Evolutionary conservation across 805 yeast species (phyloP).

Genomic region (Pichia sporocuriosa): DNA sequence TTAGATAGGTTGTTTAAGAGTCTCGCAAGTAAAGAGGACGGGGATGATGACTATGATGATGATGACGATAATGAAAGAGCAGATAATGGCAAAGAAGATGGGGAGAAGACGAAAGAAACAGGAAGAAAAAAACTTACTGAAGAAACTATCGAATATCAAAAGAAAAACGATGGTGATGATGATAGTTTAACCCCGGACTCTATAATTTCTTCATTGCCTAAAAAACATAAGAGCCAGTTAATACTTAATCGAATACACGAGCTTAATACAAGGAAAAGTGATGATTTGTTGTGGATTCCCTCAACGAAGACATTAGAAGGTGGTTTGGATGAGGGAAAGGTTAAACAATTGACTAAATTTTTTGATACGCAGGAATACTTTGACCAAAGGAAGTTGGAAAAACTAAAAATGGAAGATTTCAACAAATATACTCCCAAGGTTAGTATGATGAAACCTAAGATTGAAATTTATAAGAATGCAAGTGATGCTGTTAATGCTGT

Average conservation of each 20-base stretch:
- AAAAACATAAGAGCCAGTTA: slow-evolving; percentile 19
- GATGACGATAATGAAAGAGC: slow-evolving; percentile 1
- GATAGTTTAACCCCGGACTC: background rate
- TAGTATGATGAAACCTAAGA: slow-evolving; percentile 74
- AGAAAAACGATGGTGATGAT: background rate
- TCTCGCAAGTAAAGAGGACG: slow-evolving; percentile 10
- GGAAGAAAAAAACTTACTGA: background rate
- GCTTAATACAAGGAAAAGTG: slow-evolving; percentile 13
- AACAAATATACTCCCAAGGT: slow-evolving; percentile 68
- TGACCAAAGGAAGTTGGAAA: slow-evolving; percentile 72
- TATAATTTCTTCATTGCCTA: too few species aligned
- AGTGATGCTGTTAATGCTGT: slow-evolving; percentile 93
- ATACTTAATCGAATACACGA: slow-evolving; percentile 13
- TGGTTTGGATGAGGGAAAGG: slow-evolving; percentile 35
- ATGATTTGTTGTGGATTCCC: slow-evolving; percentile 15
- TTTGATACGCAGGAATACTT: slow-evolving; percentile 83
- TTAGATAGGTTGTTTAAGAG: slow-evolving; percentile 65
- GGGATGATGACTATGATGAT: slow-evolving; percentile 6
- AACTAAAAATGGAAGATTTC: slow-evolving; percentile 47
- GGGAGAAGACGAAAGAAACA: slow-evolving; percentile 3
- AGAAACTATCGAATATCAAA: slow-evolving; percentile 5
- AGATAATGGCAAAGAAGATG: slow-evolving; percentile 15
- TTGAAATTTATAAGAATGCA: slow-evolving; percentile 82
- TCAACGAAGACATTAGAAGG: slow-evolving; percentile 18
- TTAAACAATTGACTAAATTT: slow-evolving; percentile 57